Evolutionary conservation across 306 rosid species (phyloP).

Genomic region (Medicago ruthenica): DNA sequence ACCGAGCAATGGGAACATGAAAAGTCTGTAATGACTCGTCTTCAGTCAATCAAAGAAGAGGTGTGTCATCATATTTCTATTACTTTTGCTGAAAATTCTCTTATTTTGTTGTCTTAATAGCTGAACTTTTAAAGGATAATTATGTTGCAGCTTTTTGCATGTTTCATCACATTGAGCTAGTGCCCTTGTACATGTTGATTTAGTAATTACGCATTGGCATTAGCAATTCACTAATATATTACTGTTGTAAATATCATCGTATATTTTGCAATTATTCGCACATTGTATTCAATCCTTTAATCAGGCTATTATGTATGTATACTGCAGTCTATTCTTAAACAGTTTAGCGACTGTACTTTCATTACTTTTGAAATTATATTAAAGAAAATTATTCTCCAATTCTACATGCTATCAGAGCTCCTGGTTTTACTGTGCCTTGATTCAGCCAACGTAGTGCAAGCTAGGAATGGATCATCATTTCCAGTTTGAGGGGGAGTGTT

Average conservation of each 20-base stretch:
- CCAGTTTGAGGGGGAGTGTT: neutral
- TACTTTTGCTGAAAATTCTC: constrained; percentile 8
- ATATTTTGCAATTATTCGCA: no score
- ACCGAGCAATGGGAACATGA: constrained; percentile 97
- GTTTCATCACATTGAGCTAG: no score
- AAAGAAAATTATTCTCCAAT: neutral
- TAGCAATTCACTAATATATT: neutral
- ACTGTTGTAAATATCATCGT: neutral
- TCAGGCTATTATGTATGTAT: neutral
- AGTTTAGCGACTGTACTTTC: neutral
- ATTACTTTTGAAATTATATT: neutral
- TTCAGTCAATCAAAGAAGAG: constrained; percentile 99
- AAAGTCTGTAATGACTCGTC: constrained; percentile 89
- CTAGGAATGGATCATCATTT: neutral
- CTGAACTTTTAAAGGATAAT: no score
- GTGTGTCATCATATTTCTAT: constrained; percentile 43
- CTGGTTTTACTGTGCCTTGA: no score
- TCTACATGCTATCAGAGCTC: neutral
- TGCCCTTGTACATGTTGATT: no score
- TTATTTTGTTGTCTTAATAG: neutral
- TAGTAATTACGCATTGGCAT: neutral
- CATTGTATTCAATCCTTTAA: neutral
- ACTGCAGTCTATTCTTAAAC: neutral
- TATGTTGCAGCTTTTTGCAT: no score
- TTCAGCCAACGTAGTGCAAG: neutral